Conservation (phyloP, 1,284 basidiomycete species). For the Melampsora americana region DNA sequence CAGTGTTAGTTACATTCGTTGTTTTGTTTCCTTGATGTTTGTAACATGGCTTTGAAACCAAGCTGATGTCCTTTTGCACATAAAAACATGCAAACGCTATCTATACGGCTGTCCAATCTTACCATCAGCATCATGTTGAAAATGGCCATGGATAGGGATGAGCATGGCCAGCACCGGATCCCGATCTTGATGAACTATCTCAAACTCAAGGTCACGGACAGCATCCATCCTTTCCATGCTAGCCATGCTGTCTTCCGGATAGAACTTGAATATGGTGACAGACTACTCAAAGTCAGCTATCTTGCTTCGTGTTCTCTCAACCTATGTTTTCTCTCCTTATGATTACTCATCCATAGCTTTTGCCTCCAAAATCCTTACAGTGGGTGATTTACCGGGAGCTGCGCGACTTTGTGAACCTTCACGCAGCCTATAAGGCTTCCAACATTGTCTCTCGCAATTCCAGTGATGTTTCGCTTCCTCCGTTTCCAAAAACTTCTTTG, state of each 20-base stretch:
- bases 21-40: too few relatives aligned
- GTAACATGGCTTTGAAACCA: too few relatives aligned
- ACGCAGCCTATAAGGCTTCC: constrained; percentile 84
- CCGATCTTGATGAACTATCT: constrained; percentile 83
- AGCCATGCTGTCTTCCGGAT: constrained; percentile 84
- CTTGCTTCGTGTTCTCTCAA: background rate
- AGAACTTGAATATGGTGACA: constrained; percentile 60
- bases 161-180: constrained; percentile 75
- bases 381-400: constrained; percentile 87
- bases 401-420: constrained; percentile 84
- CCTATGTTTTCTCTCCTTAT: background rate
- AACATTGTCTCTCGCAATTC: constrained; percentile 60
- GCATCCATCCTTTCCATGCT: constrained; percentile 72
- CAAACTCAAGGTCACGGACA: constrained; percentile 77
- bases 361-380: constrained; percentile 19
- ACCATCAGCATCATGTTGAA: constrained; percentile 67
- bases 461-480: constrained; percentile 73
- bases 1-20: background rate
- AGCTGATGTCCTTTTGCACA: background rate
- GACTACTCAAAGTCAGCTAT: constrained; percentile 47
- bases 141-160: constrained; percentile 87
- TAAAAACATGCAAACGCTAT: background rate
- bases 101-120: background rate
- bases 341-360: background rate
- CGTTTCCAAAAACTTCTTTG: constrained; percentile 81